These are phyloP conservation scores for Phaeosphaeriaceae sp. DNA, from an alignment of 2,329 filamentous ascomycete species.

Conservation along the genomic window DNA sequence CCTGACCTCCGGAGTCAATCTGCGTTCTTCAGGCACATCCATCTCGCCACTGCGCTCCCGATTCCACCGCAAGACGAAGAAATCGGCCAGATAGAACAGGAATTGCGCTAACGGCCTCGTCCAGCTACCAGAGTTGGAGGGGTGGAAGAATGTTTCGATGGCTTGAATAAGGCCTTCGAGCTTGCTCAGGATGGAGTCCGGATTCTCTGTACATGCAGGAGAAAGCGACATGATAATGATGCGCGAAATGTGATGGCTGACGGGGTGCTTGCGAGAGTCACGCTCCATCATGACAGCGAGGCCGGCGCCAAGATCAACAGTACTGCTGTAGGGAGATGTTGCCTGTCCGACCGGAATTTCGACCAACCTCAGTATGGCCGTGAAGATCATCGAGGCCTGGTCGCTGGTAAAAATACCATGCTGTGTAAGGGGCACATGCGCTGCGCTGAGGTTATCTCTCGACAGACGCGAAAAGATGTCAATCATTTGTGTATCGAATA, in stretches of 20 bases:
- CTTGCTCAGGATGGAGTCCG: conserved; percentile 81
- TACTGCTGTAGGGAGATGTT: conserved; percentile 84
- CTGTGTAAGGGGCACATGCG: conserved; percentile 80
- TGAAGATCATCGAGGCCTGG: conserved; percentile 92
- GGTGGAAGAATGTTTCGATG: conserved; percentile 98
- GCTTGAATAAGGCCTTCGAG: conserved; percentile 93
- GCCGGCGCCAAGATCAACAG: conserved; percentile 83
- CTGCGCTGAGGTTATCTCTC: conserved; percentile 78
- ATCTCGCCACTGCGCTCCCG: conserved; percentile 92
- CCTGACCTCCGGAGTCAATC: conserved; percentile 81
- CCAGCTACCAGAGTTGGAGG: conserved; percentile 93
- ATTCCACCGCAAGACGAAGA: conserved; percentile 98
- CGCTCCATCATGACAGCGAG: conserved; percentile 87
- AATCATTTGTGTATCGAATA: conserved; percentile 85
- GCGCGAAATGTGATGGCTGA: conserved; percentile 88
- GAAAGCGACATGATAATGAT: conserved; percentile 95
- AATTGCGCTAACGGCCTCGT: conserved; percentile 89
- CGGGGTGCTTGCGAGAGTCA: conserved; percentile 91
- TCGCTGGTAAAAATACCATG: conserved; percentile 92
- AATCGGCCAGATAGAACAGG: conserved; percentile 90
- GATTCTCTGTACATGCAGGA: conserved; percentile 77
- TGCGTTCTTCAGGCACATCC: conserved; percentile 80
- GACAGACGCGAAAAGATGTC: conserved; percentile 89
- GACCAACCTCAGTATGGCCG: conserved; percentile 83
- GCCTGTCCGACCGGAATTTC: conserved; percentile 97